Evolutionary conservation across 305 asterid species (phyloP), one percentile per base, ranked within the genome.

Genomic region (Ajuga reptans): DNA sequence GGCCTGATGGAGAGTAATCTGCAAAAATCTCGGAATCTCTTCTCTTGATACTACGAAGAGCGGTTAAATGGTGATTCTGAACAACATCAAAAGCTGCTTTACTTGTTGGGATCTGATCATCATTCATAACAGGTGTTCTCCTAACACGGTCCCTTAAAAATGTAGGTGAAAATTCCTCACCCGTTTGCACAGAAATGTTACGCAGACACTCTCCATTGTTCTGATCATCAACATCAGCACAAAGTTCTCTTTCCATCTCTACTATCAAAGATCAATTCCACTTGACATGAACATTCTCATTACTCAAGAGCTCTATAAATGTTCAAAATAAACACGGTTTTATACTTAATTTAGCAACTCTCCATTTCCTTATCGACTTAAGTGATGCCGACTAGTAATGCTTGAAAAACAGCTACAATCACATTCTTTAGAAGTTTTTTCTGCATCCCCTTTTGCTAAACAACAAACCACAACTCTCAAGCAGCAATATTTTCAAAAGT

Each of bases 101-200:
- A 45, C 63, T 71, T 10, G 53, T 64, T 15, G 73, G 78, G 43
- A 37, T 52, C 51, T 74, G 78, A 64, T 74, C 75, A 16, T 77
- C 91, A 66, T 68, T 71, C 15, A 4, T 36, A 11, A 71, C 27
- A 18, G 80, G 81, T 10, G 60, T 45, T 78, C 77, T 78, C 78
- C 84, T 77, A 45, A 77, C 61, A 31, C 92, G 82, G 29, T 89
- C 93, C 79, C 87, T 83, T 46, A 89, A 78, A 76, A 92, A 92
- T 67, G 84, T 87, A 6, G 89, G 87, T 0, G 90, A 84, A 74
- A 92, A 92, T 64, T 90, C 97, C 72, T 90, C 98, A 6, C 97
- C 98, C 0, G 97, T 92, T 77, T 87, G 96, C 42, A 87, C 68
- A 45, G 94, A 92, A 66, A 92, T 54, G 64, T 89, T 89, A 55